Conservation (phyloP, 2,329 filamentous ascomycete species). For the Cryoendolithus antarcticus region DNA sequence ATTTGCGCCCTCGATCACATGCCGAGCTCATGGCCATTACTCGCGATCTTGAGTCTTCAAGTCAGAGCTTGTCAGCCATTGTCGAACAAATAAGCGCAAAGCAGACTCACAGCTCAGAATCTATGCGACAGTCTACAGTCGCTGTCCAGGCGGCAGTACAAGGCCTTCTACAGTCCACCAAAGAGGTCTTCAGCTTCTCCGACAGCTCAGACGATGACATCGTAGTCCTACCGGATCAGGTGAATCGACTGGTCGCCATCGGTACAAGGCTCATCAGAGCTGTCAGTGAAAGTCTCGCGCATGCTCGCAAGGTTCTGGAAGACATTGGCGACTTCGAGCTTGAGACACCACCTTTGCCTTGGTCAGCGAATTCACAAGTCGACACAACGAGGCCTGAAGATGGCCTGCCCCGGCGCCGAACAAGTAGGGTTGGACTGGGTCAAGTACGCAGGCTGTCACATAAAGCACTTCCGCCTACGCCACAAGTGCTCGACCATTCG, state of each 20-base stretch:
- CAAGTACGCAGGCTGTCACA: no score
- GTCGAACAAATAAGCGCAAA: constrained; percentile 73
- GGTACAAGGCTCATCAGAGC: constrained; percentile 47
- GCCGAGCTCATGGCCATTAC: constrained; percentile 72
- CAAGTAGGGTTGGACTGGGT: no score
- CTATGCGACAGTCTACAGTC: constrained; percentile 56
- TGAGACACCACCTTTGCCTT: not conserved
- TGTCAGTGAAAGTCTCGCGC: constrained; percentile 81
- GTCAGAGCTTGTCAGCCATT: constrained; percentile 64
- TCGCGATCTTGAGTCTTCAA: constrained; percentile 70
- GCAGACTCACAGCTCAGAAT: constrained; percentile 54
- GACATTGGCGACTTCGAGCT: constrained; percentile 42
- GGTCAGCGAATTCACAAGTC: no score
- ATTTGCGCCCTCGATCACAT: constrained; percentile 83
- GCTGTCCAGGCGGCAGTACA: constrained; percentile 70
- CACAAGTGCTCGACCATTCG: no score
- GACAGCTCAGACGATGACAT: constrained; percentile 60
- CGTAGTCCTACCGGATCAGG: constrained; percentile 54
- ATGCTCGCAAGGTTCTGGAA: constrained; percentile 74
- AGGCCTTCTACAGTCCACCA: constrained; percentile 67
- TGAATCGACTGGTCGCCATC: constrained; percentile 15
- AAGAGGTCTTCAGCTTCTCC: constrained; percentile 60
- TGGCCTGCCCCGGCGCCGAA: no score
- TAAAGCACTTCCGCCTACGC: no score
- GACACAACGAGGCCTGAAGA: no score